Percentiles rank a stretch among this genome's conserved stretches.
Evolutionary conservation across 371 early-diverging fungal species (phyloP).

Genomic region (Amoeboaphelidium protococcarum): DNA sequence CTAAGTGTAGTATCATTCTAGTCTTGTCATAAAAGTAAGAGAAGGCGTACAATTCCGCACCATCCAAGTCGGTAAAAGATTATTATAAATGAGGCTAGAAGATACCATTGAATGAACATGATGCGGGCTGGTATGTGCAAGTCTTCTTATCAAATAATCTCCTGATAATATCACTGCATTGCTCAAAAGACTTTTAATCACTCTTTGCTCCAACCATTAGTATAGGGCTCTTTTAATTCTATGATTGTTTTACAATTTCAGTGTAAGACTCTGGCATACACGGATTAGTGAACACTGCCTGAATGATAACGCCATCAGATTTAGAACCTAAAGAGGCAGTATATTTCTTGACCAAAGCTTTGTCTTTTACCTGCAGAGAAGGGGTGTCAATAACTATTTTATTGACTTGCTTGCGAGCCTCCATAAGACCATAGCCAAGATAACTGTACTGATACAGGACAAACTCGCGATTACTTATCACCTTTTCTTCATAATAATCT

Average conservation of each 20-base stretch:
- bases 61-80: constrained; percentile 28
- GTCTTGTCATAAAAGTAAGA: constrained; percentile 66
- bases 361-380: neutral
- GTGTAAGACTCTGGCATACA: constrained; percentile 5
- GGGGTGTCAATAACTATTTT: neutral
- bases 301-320: neutral
- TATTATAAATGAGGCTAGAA: constrained; percentile 52
- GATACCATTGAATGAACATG: constrained; percentile 74
- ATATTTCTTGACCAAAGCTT: neutral
- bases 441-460: constrained; percentile 77
- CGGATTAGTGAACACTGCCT: constrained; percentile 12
- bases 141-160: constrained; percentile 15
- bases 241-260: constrained; percentile 4
- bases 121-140: constrained; percentile 16
- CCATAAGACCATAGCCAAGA: constrained; percentile 64
- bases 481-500: constrained; percentile 27
- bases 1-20: neutral
- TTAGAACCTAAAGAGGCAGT: neutral
- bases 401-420: constrained; percentile 35
- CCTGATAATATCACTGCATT: constrained; percentile 14
- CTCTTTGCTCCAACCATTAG: neutral
- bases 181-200: constrained; percentile 8
- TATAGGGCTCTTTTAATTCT: neutral
- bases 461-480: constrained; percentile 37
- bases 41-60: constrained; percentile 60